Percentiles rank a stretch among this genome's conserved stretches.
phyloP scores from a whole-genome alignment of 2,329 filamentous ascomycete genomes.

The Aspergillus cejpii region DNA sequence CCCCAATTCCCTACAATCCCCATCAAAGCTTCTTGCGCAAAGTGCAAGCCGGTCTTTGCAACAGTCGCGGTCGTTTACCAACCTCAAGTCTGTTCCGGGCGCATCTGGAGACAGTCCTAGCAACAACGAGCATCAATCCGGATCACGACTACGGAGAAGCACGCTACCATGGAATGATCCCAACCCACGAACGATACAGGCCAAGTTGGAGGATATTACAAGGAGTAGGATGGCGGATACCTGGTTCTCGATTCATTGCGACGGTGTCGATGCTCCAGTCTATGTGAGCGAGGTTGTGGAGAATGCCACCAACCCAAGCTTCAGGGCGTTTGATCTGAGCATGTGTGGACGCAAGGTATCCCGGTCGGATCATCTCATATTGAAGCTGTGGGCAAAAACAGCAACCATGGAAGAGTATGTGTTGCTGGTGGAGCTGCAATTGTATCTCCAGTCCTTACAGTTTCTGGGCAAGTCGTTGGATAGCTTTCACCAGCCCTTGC shows the following conservation, averaged over 20 bases:
- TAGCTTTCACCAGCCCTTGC: conserved; percentile 63
- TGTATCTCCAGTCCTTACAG: conserved; percentile 67
- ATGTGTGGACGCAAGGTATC: conserved; percentile 57
- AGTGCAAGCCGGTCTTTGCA: conserved; percentile 45
- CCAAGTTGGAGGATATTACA: conserved; percentile 66
- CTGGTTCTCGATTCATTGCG: conserved; percentile 78
- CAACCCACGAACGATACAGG: conserved; percentile 58
- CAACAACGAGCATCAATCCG: conserved; percentile 15
- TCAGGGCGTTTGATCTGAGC: conserved; percentile 73
- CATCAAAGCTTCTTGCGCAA: conserved; percentile 57
- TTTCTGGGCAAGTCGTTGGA: conserved; percentile 65
- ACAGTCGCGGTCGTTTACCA: conserved; percentile 55
- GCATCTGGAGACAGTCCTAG: conserved; percentile 3
- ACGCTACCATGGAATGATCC: conserved; percentile 59
- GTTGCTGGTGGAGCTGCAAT: conserved; percentile 63
- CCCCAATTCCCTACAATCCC: conserved; percentile 59
- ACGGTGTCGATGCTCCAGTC: conserved; percentile 61
- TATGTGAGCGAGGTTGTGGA: conserved; percentile 80
- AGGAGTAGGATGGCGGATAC: conserved; percentile 70
- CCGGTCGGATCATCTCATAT: conserved; percentile 56
- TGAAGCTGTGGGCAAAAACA: conserved; percentile 68
- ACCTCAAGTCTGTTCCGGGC: conserved; percentile 38
- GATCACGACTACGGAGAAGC: conserved; percentile 43
- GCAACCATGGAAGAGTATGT: conserved; percentile 50
- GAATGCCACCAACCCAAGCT: conserved; percentile 84